Base-by-base conservation (phyloP, 371 early-diverging fungal species). In the Rhizopus stolonifer region DNA sequence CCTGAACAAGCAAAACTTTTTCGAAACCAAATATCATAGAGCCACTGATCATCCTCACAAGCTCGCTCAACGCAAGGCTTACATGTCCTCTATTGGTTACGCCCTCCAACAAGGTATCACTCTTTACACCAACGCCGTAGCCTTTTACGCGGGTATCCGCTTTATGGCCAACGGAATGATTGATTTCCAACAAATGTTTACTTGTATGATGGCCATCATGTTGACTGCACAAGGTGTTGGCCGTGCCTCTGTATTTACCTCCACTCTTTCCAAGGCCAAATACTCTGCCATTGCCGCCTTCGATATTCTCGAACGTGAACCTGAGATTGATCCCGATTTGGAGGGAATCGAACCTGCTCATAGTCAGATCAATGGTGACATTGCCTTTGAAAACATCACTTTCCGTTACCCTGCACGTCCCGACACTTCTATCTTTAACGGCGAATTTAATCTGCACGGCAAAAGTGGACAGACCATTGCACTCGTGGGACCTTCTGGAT, bases 361-460 rank as follows among this genome's bases (percentile, higher is more conserved):
- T 9, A 34, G 52, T 15, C 47, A 54, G 9, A 54, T 89, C 34
- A 46, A 23, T 15, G 91, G 89, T 23, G 74, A 81, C 5, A 63
- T 88, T 29, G 47, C 58, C 0, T 79, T 88, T 36, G 64, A 78
- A 26, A 60, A 84, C 46, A 85, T 87, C 23, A 65, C 81, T 8
- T 95, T 95, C 75, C 69, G 71, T 32, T 94, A 97, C 65, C 96
- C 96, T 34, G 84, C 87, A 48, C 85, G 96, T 31, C 85, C 85
- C 8, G 79, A 89, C 58, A 77, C 88, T 38, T 67, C 73, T 39
- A 83, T 98, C 34, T 88, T 96, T 52, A 80, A 82, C 15, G 87
- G 90, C 24, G 68, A 70, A 34, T 65, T 97, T 56, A 80, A 84
- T 52, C 66, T 96, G 22, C 67, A 80, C 33, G 87, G 91, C 33